Evolutionary conservation across 495 filamentous ascomycete species (phyloP).

Genomic region (Talaromyces thailandensis): DNA sequence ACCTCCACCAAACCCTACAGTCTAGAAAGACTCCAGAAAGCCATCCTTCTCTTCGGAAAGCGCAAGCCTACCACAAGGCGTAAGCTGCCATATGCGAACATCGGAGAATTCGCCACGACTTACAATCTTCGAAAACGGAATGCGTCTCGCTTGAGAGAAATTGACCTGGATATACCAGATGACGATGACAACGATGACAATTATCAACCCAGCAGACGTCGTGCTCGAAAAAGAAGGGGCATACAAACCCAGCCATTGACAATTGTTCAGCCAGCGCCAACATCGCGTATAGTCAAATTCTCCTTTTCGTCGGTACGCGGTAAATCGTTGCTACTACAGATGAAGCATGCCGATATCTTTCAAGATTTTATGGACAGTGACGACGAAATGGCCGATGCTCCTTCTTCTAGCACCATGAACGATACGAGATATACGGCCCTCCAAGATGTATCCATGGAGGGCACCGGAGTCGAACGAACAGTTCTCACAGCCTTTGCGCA

Average conservation of each 20-base stretch:
- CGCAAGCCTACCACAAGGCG: neutral
- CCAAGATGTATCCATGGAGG: neutral
- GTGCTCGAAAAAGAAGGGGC: neutral
- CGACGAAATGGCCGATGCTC: neutral
- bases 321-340: neutral
- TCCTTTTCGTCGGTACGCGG: neutral
- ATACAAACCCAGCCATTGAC: neutral
- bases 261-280: neutral
- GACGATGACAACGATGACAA: neutral
- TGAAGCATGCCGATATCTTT: neutral
- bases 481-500: slow-evolving; percentile 29
- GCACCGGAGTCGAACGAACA: neutral
- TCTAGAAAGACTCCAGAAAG: neutral
- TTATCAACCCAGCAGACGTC: neutral
- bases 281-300: neutral
- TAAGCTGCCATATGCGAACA: neutral
- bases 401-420: neutral
- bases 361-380: neutral
- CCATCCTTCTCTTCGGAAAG: neutral
- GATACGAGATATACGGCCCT: neutral
- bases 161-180: neutral
- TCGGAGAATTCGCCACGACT: neutral
- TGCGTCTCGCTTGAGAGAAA: neutral
- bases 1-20: neutral
- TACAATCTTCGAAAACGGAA: neutral